A percentile compares a stretch with the other conserved stretches of the same genome.
Evolutionary conservation across 2,329 filamentous ascomycete genomes (phyloP).

Genomic region (Pyrenophora teres): DNA sequence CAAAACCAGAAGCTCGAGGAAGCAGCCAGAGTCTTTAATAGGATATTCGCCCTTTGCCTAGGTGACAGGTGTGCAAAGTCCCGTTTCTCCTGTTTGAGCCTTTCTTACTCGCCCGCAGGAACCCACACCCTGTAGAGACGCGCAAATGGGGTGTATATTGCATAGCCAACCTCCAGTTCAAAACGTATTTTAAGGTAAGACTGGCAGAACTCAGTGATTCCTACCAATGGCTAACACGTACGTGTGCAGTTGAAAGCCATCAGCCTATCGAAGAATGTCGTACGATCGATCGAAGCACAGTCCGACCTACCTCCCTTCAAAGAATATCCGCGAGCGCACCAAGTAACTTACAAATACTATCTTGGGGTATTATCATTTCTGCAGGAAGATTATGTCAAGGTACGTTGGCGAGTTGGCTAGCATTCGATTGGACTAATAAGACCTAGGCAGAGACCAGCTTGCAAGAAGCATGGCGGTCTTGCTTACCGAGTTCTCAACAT

Average conservation of each 20-base stretch:
- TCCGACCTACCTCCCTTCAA: slow-evolving; percentile 81
- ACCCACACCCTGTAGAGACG: slow-evolving; percentile 76
- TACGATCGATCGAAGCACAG: slow-evolving; percentile 77
- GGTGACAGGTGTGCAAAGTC: slow-evolving; percentile 71
- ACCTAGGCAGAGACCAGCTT: slow-evolving; percentile 57
- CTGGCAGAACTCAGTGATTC: background rate
- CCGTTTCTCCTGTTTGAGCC: slow-evolving; percentile 5
- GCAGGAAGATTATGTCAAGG: slow-evolving; percentile 87
- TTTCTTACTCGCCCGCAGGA: slow-evolving; percentile 56
- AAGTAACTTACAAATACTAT: slow-evolving; percentile 96
- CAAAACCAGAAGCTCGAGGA: slow-evolving; percentile 88
- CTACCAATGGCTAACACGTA: slow-evolving; percentile 5
- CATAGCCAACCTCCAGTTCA: slow-evolving; percentile 92
- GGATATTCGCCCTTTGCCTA: slow-evolving; percentile 88
- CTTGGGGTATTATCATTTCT: slow-evolving; percentile 91
- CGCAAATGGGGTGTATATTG: slow-evolving; percentile 98
- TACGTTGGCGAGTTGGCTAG: slow-evolving; percentile 44
- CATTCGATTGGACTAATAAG: slow-evolving; percentile 18
- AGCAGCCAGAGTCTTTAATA: slow-evolving; percentile 85
- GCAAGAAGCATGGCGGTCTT: slow-evolving; percentile 79
- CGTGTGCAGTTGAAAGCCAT: slow-evolving; percentile 72
- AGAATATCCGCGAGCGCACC: slow-evolving; percentile 83
- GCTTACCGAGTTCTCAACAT: slow-evolving; percentile 70
- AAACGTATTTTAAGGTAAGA: slow-evolving; percentile 86
- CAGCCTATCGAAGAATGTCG: slow-evolving; percentile 84